Base-by-base conservation (phyloP, 208 protist genomes). In the Blechomonas ayalai region DNA sequence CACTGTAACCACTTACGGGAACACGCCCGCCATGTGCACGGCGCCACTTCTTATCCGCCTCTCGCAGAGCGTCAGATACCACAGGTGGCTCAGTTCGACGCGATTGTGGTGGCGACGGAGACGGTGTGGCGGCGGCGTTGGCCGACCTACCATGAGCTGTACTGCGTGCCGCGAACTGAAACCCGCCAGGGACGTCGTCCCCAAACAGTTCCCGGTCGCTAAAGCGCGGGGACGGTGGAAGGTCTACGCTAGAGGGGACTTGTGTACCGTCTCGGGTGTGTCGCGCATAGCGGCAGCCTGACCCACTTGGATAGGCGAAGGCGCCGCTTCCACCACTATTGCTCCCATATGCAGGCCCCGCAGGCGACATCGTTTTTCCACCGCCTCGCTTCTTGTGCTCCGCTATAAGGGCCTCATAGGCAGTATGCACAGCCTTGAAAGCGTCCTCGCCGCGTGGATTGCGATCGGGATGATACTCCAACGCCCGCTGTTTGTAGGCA, bases 321-420 rank as follows among this genome's bases (percentile, higher is more conserved):
- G 8, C 25, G 19, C 16, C 2, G 32, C 24, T 9, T 13, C 6
- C n/a, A 10, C 12, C 29, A 6, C 34, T 18, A 32, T 13, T 34
- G 24, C 15, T 35, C 20, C 8, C 10, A 40, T 40, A 25, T 3
- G 8, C 8, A n/a, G n/a, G n/a, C n/a, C n/a, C n/a, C n/a, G n/a
- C n/a, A n/a, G n/a, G n/a, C n/a, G n/a, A n/a, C n/a, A 40, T 8
- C 35, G 41, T 7, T 15, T 31, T 34, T 28, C 41, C 42, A 9
- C 58, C 64, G 38, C 67, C 65, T 43, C 66, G 38, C 4, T 45
- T 37, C 47, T 67, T 63, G 19, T 73, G 56, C 24, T 79, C 44
- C 13, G 95, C 63, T 13, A 27, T 72, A 5, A 96, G 69, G n/a
- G 98, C 79, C 39, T 99, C 96, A 67, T 99, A 99, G 13, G 97